Base-by-base conservation (phyloP, 2,329 filamentous ascomycete genomes). In the Thielaviopsis musarum region DNA sequence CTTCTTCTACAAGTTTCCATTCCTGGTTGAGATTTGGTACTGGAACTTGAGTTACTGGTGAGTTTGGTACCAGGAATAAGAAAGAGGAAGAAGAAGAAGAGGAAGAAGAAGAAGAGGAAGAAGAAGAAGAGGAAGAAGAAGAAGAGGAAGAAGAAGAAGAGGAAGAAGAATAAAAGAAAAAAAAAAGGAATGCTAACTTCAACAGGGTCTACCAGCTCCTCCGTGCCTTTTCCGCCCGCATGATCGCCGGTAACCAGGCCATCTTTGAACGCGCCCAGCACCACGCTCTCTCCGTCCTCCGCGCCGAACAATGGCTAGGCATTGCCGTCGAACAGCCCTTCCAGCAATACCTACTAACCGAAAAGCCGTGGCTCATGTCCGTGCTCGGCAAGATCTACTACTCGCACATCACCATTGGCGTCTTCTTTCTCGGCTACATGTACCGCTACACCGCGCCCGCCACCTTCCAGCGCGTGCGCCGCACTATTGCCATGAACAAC, bases 401-500 rank as follows among this genome's bases (percentile, higher is more conserved):
- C 64, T 75, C 71, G 1, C 74, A 77, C 64, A 76, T 77, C 56
- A 65, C 71, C 58, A 62, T 76, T 26, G 73, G 73, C 24, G 69
- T 76, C 21, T 65, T 68, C 45, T 78, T 78, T 66, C 67, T 76
- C 60, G 71, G 74, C 6, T 76, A 76, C 65, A 69, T 69, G 38
- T 78, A 77, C 65, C 75, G 73, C 1, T 75, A 68, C 63, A 65
- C 74, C 21, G 70, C 72, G 2, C 65, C 69, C 0, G 62, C 66
- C 3, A 70, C 67, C 0, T 77, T 73, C 63, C 69, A 70, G 56
- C 67, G 67, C 0, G 71, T 75, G 21, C 71, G 75, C 34, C 74
- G 76, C 24, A 73, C 74, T 0, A 67, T 78, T 51, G 76, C 76
- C n/a, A 62, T 73, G 3, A 70, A 75, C 59, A 78, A 78, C 54